Conservation (phyloP, 176 grass and related monocot species). For the Bromus sterilis region DNA sequence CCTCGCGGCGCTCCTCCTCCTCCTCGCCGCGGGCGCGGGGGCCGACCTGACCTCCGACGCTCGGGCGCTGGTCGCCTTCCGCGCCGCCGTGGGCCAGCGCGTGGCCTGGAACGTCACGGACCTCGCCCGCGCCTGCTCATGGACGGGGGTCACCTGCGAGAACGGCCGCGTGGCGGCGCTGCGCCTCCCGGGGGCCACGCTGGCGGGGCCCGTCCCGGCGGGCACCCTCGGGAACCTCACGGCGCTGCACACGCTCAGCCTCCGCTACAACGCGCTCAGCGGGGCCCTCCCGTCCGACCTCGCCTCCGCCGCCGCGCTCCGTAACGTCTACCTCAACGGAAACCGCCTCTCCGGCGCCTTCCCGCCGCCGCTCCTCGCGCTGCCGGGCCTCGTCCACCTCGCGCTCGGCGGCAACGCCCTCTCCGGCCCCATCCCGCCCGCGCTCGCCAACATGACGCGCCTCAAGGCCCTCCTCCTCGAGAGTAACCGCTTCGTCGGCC, state of each 20-base stretch:
- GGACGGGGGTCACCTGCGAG: constrained; percentile 50
- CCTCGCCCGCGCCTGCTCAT: constrained; percentile 18
- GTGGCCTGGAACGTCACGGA: constrained; percentile 35
- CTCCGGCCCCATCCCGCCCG: constrained; percentile 22
- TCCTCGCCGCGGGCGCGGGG: background rate
- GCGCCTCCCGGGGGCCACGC: constrained; percentile 33
- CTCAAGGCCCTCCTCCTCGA: constrained; percentile 44
- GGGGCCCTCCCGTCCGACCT: constrained; percentile 40
- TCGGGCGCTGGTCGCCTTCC: constrained; percentile 45
- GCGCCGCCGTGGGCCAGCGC: constrained; percentile 34
- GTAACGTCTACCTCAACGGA: constrained; percentile 46
- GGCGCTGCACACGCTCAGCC: constrained; percentile 48
- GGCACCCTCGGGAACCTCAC: constrained; percentile 56
- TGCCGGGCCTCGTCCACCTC: constrained; percentile 32
- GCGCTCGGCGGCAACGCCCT: constrained; percentile 41
- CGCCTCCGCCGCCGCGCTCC: constrained; percentile 6
- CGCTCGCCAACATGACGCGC: constrained; percentile 30
- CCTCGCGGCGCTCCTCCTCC: background rate
- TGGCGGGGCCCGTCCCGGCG: constrained; percentile 24
- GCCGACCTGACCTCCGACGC: constrained; percentile 41
- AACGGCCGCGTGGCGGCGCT: constrained; percentile 32
- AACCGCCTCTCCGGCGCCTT: constrained; percentile 48
- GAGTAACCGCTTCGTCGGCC: constrained; percentile 40
- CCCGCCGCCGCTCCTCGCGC: constrained; percentile 22
- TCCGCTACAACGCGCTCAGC: constrained; percentile 51